A percentile compares a stretch with the other conserved stretches of the same genome.
phyloP scores from a whole-genome alignment of 345 rosid genomes.

The Eutrema heterophyllum region DNA sequence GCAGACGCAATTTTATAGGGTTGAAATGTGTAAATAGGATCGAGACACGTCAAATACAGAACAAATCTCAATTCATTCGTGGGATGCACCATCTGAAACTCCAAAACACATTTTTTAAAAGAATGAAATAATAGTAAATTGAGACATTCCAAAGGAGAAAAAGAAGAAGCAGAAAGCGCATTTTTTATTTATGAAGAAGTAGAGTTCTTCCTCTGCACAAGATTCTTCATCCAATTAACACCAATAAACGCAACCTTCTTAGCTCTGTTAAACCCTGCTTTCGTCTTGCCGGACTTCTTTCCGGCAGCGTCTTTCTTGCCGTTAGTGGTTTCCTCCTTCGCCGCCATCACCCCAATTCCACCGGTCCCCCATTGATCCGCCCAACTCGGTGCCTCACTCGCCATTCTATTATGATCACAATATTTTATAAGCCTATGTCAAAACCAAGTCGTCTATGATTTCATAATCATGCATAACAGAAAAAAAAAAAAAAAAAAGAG shows the following conservation, averaged over 20 bases:
- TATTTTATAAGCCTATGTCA: not conserved
- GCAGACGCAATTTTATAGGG: not conserved
- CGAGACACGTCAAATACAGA: not conserved
- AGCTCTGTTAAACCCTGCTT: conserved; percentile 37
- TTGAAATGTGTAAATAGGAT: not conserved
- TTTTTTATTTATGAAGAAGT: conserved; percentile 1
- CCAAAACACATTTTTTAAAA: not conserved
- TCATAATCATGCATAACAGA: not conserved
- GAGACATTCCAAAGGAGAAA: not conserved
- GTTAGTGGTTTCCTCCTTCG: conserved; percentile 35
- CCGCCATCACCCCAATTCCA: conserved; percentile 49
- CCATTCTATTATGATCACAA: conserved; percentile 36
- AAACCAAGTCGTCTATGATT: not conserved
- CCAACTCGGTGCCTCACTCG: conserved; percentile 81
- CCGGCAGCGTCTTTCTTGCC: conserved; percentile 34
- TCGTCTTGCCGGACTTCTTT: conserved; percentile 37
- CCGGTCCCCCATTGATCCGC: conserved; percentile 97
- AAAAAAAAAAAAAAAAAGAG: not conserved
- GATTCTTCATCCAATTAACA: conserved; percentile 61
- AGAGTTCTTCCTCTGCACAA: conserved; percentile 43
- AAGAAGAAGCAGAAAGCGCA: not conserved
- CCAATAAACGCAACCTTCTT: conserved; percentile 38
- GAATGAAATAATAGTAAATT: not conserved
- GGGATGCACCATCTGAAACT: conserved; percentile 14
- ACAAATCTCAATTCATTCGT: not conserved